phyloP scores from a whole-genome alignment of 306 rosid genomes.

The Styphnolobium japonicum region DNA sequence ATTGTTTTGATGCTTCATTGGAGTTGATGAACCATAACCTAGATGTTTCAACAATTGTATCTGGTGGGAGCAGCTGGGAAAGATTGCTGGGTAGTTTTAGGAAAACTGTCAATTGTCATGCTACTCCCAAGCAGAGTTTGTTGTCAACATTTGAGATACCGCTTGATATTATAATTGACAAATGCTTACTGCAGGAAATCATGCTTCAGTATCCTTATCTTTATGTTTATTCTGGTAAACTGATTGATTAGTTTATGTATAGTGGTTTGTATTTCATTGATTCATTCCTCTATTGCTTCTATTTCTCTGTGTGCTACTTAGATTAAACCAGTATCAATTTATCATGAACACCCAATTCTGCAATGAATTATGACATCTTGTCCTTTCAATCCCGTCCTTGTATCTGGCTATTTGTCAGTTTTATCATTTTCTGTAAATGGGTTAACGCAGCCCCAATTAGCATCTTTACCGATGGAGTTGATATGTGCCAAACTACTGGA shows the following conservation, averaged over 20 bases:
- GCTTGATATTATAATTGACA: conserved; percentile 82
- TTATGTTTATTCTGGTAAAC: conserved; percentile 8
- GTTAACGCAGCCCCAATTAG: not conserved
- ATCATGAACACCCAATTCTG: not conserved
- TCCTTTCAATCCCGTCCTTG: not conserved
- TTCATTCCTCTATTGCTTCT: conserved; percentile 11
- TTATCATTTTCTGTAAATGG: not conserved
- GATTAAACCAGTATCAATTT: not conserved
- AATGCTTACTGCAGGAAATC: conserved; percentile 89
- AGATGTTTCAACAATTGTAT: conserved; percentile 34
- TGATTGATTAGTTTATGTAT: conserved; percentile 1
- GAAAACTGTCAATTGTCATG: conserved; percentile 29
- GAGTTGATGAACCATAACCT: conserved; percentile 31
- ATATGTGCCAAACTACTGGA: conserved; percentile 16
- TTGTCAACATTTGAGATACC: conserved; percentile 64
- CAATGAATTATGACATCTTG: not conserved
- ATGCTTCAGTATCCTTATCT: conserved; percentile 87
- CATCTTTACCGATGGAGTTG: not conserved
- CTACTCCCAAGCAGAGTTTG: conserved; percentile 35
- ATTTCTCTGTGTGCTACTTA: not conserved
- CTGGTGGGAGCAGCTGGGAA: conserved; percentile 94
- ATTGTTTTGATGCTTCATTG: conserved; percentile 34
- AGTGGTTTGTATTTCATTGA: not conserved
- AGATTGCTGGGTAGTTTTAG: conserved; percentile 60
- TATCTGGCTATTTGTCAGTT: not conserved